A percentile compares a stretch with the other conserved stretches of the same genome.
phyloP scores from a whole-genome alignment of 495 filamentous ascomycete species.

The Apodospora peruviana region DNA sequence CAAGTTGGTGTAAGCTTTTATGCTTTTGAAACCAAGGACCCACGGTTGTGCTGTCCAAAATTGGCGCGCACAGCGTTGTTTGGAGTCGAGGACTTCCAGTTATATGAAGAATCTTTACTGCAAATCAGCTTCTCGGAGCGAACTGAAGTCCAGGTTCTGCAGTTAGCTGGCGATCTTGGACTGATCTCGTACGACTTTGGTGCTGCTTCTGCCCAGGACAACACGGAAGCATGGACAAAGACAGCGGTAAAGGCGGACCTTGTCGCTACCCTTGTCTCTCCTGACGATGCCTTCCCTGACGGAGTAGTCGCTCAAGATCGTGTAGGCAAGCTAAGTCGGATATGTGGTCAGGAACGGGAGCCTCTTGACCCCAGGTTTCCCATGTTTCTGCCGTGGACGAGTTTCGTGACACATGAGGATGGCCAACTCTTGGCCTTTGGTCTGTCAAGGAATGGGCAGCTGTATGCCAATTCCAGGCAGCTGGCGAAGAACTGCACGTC shows the following conservation, averaged over 20 bases:
- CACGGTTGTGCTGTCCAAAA: constrained; percentile 28
- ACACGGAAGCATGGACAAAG: constrained; percentile 5
- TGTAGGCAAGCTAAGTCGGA: constrained; percentile 25
- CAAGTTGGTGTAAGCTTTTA: constrained; percentile 57
- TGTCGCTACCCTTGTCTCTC: constrained; percentile 13
- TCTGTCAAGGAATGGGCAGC: constrained; percentile 64
- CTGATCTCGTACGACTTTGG: constrained; percentile 16
- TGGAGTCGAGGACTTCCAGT: background rate
- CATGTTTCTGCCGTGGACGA: constrained; percentile 48
- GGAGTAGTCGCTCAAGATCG: constrained; percentile 32
- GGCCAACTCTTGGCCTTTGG: constrained; percentile 50
- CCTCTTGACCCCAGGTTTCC: constrained; percentile 25
- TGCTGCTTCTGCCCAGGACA: background rate
- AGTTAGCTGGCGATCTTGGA: constrained; percentile 11
- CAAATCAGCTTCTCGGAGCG: constrained; percentile 21
- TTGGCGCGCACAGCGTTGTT: constrained; percentile 22
- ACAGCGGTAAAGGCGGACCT: constrained; percentile 6
- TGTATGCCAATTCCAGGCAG: constrained; percentile 70
- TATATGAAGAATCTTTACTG: constrained; percentile 16
- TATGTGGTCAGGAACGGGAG: constrained; percentile 5
- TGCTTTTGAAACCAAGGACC: constrained; percentile 52
- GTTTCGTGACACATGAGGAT: constrained; percentile 34
- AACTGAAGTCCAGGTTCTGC: constrained; percentile 18
- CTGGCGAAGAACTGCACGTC: constrained; percentile 86
- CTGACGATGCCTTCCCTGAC: constrained; percentile 1